Evolutionary conservation across 140 eudicot genomes (phyloP), one percentile per base, ranked within the genome.

Genomic region (Stevia rebaudiana): DNA sequence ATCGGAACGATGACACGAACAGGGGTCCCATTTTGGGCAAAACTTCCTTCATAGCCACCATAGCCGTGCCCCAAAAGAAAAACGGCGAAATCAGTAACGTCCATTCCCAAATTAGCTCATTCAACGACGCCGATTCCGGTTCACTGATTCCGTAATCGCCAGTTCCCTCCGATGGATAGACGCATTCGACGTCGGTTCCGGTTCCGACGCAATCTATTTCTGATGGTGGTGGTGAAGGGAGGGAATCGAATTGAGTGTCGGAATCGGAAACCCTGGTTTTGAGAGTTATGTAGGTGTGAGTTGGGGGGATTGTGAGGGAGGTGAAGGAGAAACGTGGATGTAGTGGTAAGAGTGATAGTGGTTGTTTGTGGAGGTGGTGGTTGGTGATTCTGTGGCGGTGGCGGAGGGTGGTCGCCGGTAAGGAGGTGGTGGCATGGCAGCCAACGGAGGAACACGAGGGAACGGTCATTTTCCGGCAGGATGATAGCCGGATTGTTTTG

Each of bases 11-110:
- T 1, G 97, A 70, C 37, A 92, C 86, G 28, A 85, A 85, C 46
- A 92, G 79, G 0, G 96, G 97, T 3, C 99, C 99, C 0, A 90
- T 69, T 63, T 83, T 92, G 33, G 97, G 99, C 68, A 92, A 70
- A 39, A 92, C 82, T 31, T 88, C 97, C 83, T 92, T 92, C 99
- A 92, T 92, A 9, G 98, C 98, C 80, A 92, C 99, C 99, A 92
- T 92, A 22, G 99, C 95, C 61, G 99, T 92, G 3, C 99, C 99
- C 99, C 99, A 92, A 47, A 92, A 92, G 95, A 92, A 92, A 72
- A 92, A 88, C n/a, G 99, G 99, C 24, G 99, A 92, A 5, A 92
- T 68, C 60, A 92, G 51, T 58, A 92, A 78, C 42, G 77, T 76
- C 94, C 89, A 88, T 74, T 92, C 94, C 78, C 73, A 75, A 16